phyloP scores from a whole-genome alignment of 129 eudicot species.

The Centella asiatica region DNA sequence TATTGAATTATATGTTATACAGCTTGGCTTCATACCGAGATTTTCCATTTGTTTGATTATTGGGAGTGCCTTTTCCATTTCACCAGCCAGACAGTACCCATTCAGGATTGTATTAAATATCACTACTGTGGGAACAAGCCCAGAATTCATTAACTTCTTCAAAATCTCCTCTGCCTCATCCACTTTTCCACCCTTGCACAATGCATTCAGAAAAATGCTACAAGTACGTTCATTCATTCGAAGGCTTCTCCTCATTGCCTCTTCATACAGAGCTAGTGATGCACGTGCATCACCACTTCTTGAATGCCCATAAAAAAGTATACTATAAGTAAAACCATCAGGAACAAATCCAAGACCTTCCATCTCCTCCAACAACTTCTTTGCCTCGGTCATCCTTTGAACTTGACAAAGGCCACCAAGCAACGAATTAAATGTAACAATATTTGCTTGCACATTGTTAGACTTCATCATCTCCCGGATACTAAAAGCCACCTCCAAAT shows the following conservation, averaged over 20 bases:
- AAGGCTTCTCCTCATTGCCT: neutral
- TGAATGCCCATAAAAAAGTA: slow-evolving; percentile 17
- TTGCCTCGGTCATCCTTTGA: slow-evolving; percentile 16
- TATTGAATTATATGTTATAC: slow-evolving; percentile 13
- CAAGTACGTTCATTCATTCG: slow-evolving; percentile 8
- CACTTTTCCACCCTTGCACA: slow-evolving; percentile 20
- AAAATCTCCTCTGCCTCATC: slow-evolving; percentile 15
- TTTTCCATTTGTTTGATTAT: slow-evolving; percentile 14
- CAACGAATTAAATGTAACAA: slow-evolving; percentile 18
- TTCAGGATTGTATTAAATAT: slow-evolving; percentile 15
- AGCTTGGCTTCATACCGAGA: slow-evolving; percentile 12
- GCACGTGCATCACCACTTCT: slow-evolving; percentile 10
- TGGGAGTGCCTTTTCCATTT: slow-evolving; percentile 9
- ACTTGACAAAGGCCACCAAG: slow-evolving; percentile 17
- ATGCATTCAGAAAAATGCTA: slow-evolving; percentile 16
- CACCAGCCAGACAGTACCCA: slow-evolving; percentile 20
- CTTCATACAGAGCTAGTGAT: slow-evolving; percentile 7
- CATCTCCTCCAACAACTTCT: slow-evolving; percentile 16
- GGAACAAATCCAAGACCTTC: slow-evolving; percentile 14
- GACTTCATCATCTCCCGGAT: slow-evolving; percentile 14
- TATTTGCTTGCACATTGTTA: slow-evolving; percentile 3
- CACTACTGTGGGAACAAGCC: slow-evolving; percentile 15
- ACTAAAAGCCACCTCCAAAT: slow-evolving; percentile 17
- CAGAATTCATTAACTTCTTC: slow-evolving; percentile 8
- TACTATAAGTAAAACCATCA: slow-evolving; percentile 19